Evolutionary conservation across 2,329 filamentous ascomycete species (phyloP), one percentile per base, ranked within the genome.

Genomic region (Chaetomium strumarium): DNA sequence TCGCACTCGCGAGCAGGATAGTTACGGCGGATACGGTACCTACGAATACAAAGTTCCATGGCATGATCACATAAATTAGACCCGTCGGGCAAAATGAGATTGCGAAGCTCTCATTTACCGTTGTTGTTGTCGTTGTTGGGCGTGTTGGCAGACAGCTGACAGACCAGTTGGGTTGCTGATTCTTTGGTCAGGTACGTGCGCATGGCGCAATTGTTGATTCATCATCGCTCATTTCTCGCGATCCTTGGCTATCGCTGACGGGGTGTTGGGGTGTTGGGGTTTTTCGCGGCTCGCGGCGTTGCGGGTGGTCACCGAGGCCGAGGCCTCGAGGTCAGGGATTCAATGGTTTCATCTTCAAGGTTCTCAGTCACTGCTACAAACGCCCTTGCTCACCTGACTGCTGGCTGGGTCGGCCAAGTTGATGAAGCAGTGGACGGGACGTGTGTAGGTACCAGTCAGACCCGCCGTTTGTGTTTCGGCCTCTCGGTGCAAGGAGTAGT

Each of bases 151-250:
- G 38, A 37, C 33, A 17, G 46, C 40, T 49, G 51, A 49, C 36
- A 24, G 38, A 10, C 38, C 13, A 30, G 40, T 12, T 30, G 42
- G 30, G 16, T 47, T 34, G 5, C 11, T 33, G 40, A 14, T 2
- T 13, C 14, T 30, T 37, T 47, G 11, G 2, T 17, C 16, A 33
- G 33, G 13, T 36, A 17, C 16, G 36, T 40, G 37, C 20, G 51
- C 47, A 31, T 43, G 24, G 52, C 46, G 38, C 47, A 50, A 41
- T 17, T 24, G 24, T 5, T 46, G 52, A 50, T 50, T 53, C 52
- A 49, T 54, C 46, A 53, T 49, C 46, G 14, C 17, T 45, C 44
- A 46, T 53, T 52, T 52, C 44, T 33, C n/a, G 24, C 30, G 13
- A 38, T 41, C n/a, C 12, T n/a, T n/a, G n/a, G n/a, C n/a, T n/a